These are phyloP conservation scores for Trichoderma orchidacearum DNA, from an alignment of 495 filamentous ascomycete species.

Conservation along the genomic window DNA sequence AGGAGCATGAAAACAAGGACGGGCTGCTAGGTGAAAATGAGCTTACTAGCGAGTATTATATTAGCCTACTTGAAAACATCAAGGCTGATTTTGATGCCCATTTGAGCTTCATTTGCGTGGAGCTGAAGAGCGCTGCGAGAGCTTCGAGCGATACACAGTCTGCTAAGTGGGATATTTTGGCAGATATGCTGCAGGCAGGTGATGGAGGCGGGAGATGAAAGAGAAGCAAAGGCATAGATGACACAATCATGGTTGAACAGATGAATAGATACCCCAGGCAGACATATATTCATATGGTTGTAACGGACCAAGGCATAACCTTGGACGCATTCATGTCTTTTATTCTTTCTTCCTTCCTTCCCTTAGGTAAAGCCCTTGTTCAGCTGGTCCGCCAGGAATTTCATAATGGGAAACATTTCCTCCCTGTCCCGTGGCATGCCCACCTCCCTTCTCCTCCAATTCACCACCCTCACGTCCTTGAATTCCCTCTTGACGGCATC, in stretches of 20 bases:
- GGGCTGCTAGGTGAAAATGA: slow-evolving; percentile 11
- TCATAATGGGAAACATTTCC: slow-evolving; percentile 88
- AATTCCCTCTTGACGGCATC: slow-evolving; percentile 52
- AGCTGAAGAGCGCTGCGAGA: slow-evolving; percentile 42
- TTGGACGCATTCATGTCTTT: no score
- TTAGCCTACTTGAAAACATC: slow-evolving; percentile 25
- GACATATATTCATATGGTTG: background rate
- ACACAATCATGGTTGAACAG: no score
- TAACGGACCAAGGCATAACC: no score
- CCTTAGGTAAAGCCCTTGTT: slow-evolving; percentile 7
- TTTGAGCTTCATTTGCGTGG: slow-evolving; percentile 38
- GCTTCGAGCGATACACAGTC: slow-evolving; percentile 36
- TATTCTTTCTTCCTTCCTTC: background rate
- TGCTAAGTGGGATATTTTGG: slow-evolving; percentile 43
- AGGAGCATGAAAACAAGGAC: slow-evolving; percentile 1
- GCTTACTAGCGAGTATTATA: slow-evolving; percentile 10
- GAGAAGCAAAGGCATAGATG: no score
- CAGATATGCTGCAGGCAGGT: slow-evolving; percentile 43
- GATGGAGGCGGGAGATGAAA: background rate
- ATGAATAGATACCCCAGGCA: background rate
- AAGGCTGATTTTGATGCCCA: slow-evolving; percentile 34
- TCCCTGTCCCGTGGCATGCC: slow-evolving; percentile 71
- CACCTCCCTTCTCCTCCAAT: slow-evolving; percentile 63
- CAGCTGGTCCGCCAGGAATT: slow-evolving; percentile 73
- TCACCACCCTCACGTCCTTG: slow-evolving; percentile 54